Conservation (phyloP, 768 basidiomycete species). For the Suillus clintonianus region DNA sequence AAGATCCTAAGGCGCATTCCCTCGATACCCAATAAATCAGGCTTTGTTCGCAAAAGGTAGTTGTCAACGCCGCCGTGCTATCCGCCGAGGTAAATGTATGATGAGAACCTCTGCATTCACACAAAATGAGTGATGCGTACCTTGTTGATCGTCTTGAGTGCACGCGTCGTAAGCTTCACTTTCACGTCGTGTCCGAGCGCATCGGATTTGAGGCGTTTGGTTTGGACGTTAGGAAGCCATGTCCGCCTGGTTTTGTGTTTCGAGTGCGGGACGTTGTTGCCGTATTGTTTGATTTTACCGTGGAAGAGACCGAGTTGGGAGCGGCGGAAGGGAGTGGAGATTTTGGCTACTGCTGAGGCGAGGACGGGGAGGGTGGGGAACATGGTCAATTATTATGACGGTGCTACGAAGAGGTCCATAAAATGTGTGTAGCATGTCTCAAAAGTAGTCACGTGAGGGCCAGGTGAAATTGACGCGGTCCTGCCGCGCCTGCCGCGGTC, state of each 20-base stretch:
- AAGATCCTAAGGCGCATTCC: conserved; percentile 49
- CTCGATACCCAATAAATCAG: conserved; percentile 38
- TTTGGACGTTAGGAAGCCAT: conserved; percentile 88
- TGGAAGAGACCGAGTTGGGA: conserved; percentile 81
- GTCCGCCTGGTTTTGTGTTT: conserved; percentile 84
- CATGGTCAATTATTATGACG: conserved; percentile 14
- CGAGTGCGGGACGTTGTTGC: conserved; percentile 90
- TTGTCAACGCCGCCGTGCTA: conserved; percentile 74
- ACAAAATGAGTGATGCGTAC: conserved; percentile 35
- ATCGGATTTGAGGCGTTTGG: conserved; percentile 72
- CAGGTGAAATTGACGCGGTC: too few species aligned
- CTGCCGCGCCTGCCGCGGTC: too few species aligned
- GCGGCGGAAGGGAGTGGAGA: conserved; percentile 79
- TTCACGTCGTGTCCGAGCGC: conserved; percentile 56
- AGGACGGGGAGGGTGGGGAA: conserved; percentile 19
- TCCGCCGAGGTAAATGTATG: not conserved
- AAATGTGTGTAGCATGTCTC: too few species aligned
- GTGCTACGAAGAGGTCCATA: not conserved
- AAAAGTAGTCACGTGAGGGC: too few species aligned
- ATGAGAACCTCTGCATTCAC: not conserved
- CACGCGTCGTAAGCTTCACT: conserved; percentile 74
- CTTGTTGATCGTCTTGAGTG: conserved; percentile 83
- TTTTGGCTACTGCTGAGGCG: conserved; percentile 24
- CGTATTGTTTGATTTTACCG: conserved; percentile 75
- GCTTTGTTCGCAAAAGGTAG: conserved; percentile 56